Base-by-base conservation (phyloP, 2,329 filamentous ascomycete genomes). In the Arthrocladium fulminans region DNA sequence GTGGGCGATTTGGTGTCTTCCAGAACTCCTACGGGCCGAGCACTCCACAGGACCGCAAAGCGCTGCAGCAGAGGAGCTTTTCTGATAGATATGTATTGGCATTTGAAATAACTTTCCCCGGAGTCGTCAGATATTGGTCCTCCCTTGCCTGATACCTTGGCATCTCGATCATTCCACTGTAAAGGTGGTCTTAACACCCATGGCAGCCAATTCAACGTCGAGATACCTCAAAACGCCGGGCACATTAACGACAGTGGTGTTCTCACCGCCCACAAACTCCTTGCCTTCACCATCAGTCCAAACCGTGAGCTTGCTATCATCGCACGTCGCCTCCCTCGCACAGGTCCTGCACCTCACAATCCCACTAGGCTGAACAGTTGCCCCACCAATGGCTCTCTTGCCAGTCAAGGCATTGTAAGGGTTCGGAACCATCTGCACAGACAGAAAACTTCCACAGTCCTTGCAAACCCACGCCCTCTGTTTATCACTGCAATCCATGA, bases 401-500 rank as follows among this genome's bases (percentile, higher is more conserved):
- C 46, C 39, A 29, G 22, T 42, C 23, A 51, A n/a, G 13, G 51
- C 32, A 20, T 51, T 55, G 48, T 55, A 58, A 25, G 53, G 55
- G 39, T 56, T 59, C n/a, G 70, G 67, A 23, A 68, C 67, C 51
- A 70, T 68, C 65, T 94, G 86, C 9, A 87, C 87, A 0, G 86
- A 88, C 54, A 97, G 68, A 74, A 98, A 98, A 7, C 84, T 89
- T 44, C 92, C 92, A 65, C 92, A 98, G 27, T 72, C 73, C 48
- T 87, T 83, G 67, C 92, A 98, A 56, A 97, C 82, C 81, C 89
- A 94, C 1, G 88, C 83, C 54, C 84, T 83, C 23, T 84, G 81
- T 65, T 95, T 94, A 67, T 98, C 92, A 45, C 87, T 94, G 70
- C 92, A 98, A 73, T 98, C 97, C 73, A 98, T 83, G 51, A 98